Conservation (phyloP, 306 rosid genomes). For the Fragaria vesca region DNA sequence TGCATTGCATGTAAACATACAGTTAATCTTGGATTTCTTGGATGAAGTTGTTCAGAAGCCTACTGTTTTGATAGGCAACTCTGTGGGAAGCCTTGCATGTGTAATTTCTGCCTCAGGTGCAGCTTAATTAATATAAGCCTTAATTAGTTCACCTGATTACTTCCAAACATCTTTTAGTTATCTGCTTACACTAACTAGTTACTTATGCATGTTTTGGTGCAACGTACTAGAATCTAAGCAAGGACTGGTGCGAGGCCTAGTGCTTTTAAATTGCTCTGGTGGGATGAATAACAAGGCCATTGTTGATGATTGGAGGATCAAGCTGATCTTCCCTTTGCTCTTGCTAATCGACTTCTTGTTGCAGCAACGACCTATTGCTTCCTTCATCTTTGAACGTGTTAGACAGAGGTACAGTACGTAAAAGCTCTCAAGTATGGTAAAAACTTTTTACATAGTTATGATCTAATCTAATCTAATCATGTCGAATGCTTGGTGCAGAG, state of each 20-base stretch:
- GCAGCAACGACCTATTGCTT: conserved; percentile 68
- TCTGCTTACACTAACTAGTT: not conserved
- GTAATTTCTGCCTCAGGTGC: conserved; percentile 87
- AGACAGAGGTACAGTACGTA: conserved; percentile 56
- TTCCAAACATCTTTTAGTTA: not conserved
- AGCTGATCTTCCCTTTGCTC: conserved; percentile 70
- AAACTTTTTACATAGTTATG: not conserved
- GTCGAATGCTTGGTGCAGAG: conserved; percentile 49
- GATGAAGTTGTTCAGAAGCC: conserved; percentile 70
- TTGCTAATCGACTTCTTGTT: conserved; percentile 75
- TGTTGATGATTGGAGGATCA: conserved; percentile 95
- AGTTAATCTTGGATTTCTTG: conserved; percentile 88
- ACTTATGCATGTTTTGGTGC: conserved; percentile 26
- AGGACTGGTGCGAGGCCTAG: conserved; percentile 65
- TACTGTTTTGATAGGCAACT: conserved; percentile 84
- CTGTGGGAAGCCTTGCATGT: conserved; percentile 97
- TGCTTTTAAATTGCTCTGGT: conserved; percentile 82
- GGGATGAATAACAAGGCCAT: conserved; percentile 97
- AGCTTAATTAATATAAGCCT: not conserved
- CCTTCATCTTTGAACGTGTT: conserved; percentile 71
- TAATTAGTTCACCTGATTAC: not conserved
- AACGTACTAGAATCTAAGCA: conserved; percentile 51
- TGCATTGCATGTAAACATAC: conserved; percentile 15
- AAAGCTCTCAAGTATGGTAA: not conserved
- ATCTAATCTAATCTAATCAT: not conserved